Conservation (phyloP, 306 rosid species). For the Alnus glutinosa region DNA sequence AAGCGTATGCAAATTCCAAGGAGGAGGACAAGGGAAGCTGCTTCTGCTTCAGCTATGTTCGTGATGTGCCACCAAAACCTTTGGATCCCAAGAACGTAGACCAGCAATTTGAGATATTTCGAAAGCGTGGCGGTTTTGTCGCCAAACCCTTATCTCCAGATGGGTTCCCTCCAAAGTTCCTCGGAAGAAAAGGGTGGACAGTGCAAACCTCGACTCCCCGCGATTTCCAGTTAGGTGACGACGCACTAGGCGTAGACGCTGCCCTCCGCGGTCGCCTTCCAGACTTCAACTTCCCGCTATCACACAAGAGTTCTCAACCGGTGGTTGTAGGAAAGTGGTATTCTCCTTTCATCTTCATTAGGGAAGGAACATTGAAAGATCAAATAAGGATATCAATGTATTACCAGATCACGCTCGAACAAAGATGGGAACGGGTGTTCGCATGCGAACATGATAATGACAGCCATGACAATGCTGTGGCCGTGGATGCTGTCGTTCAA, state of each 20-base stretch:
- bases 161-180: slow-evolving; percentile 55
- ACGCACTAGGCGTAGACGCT: slow-evolving; percentile 54
- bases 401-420: slow-evolving; percentile 68
- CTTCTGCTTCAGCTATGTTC: slow-evolving; percentile 41
- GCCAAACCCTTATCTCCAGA: slow-evolving; percentile 49
- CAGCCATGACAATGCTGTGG: slow-evolving; percentile 14
- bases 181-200: slow-evolving; percentile 49
- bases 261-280: slow-evolving; percentile 46
- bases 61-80: slow-evolving; percentile 30
- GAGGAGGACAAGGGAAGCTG: slow-evolving; percentile 44
- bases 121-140: slow-evolving; percentile 34
- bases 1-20: slow-evolving; percentile 44
- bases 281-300: slow-evolving; percentile 31
- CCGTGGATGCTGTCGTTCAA: slow-evolving; percentile 47
- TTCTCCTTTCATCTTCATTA: slow-evolving; percentile 64
- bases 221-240: slow-evolving; percentile 29
- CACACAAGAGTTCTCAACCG: slow-evolving; percentile 22
- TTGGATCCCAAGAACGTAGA: slow-evolving; percentile 33
- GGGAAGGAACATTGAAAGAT: slow-evolving; percentile 52
- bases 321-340: slow-evolving; percentile 76
- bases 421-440: slow-evolving; percentile 59
- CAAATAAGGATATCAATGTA: slow-evolving; percentile 51
- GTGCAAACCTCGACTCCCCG: slow-evolving; percentile 27
- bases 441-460: slow-evolving; percentile 20
- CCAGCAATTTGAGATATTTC: slow-evolving; percentile 49